Conservation (phyloP, 2,329 filamentous ascomycete genomes). For the Pseudocercospora crystallina region DNA sequence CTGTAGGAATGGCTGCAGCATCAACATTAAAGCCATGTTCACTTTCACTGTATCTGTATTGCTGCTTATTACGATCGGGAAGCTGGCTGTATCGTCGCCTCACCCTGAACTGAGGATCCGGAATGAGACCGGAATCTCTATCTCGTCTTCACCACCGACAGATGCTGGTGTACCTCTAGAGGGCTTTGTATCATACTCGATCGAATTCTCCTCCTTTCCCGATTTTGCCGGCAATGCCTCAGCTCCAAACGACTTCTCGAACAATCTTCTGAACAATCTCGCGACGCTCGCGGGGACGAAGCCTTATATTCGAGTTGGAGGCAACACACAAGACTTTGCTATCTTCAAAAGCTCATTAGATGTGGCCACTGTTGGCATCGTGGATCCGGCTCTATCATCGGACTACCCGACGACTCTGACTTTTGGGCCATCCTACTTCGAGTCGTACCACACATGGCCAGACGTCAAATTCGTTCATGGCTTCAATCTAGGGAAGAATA, state of each 20-base stretch:
- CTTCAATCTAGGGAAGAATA: slow-evolving; percentile 60
- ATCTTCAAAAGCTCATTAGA: slow-evolving; percentile 57
- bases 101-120: neutral
- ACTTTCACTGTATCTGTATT: neutral
- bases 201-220: slow-evolving; percentile 54
- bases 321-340: slow-evolving; percentile 67
- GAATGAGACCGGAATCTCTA: neutral
- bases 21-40: neutral
- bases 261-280: slow-evolving; percentile 60
- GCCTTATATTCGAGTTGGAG: slow-evolving; percentile 62
- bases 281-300: slow-evolving; percentile 55
- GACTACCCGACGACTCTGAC: slow-evolving; percentile 63
- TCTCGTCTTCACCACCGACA: slow-evolving; percentile 13
- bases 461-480: slow-evolving; percentile 60
- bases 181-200: slow-evolving; percentile 54
- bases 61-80: neutral
- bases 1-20: neutral
- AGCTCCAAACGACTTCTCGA: slow-evolving; percentile 59
- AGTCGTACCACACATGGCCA: slow-evolving; percentile 61
- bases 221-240: slow-evolving; percentile 57
- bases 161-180: slow-evolving; percentile 36
- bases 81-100: slow-evolving; percentile 46
- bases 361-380: slow-evolving; percentile 54
- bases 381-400: slow-evolving; percentile 49
- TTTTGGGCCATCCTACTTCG: slow-evolving; percentile 63